These are phyloP conservation scores for Rutstroemia sp. DNA, from an alignment of 2,329 filamentous ascomycete species.

Conservation along the genomic window DNA sequence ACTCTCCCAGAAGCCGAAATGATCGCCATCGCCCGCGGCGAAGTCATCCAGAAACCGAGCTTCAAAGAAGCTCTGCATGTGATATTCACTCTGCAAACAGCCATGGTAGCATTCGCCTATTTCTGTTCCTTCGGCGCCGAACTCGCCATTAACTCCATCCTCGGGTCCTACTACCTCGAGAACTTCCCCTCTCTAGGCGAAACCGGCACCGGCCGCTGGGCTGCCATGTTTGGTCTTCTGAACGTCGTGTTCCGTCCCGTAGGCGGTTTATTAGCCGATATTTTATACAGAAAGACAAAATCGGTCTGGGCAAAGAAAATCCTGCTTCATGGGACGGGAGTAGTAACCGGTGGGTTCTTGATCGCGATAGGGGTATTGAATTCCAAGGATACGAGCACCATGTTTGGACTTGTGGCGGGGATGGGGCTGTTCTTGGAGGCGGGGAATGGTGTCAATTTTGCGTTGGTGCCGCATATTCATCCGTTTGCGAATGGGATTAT, in stretches of 20 bases:
- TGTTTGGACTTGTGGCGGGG: constrained; percentile 71
- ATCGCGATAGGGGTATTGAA: constrained; percentile 58
- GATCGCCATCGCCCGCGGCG: constrained; percentile 46
- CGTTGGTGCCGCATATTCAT: constrained; percentile 79
- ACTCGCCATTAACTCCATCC: constrained; percentile 53
- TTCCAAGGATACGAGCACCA: constrained; percentile 51
- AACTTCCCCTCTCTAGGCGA: constrained; percentile 52
- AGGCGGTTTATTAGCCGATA: constrained; percentile 51
- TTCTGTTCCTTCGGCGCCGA: constrained; percentile 57
- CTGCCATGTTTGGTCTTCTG: constrained; percentile 68
- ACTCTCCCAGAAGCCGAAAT: constrained; percentile 41
- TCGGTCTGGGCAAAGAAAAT: constrained; percentile 58
- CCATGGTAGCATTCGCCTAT: constrained; percentile 50
- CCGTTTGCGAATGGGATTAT: constrained; percentile 69
- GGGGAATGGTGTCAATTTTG: constrained; percentile 80
- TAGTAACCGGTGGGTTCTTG: constrained; percentile 51
- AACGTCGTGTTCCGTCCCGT: constrained; percentile 61
- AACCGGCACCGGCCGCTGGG: constrained; percentile 52
- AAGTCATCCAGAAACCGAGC: constrained; percentile 48
- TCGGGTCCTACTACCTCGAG: constrained; percentile 50
- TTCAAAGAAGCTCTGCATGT: constrained; percentile 40
- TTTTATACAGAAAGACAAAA: constrained; percentile 27
- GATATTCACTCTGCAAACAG: constrained; percentile 45
- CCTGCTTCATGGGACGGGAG: constrained; percentile 47
- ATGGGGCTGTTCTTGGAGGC: constrained; percentile 79